A percentile compares a stretch with the other conserved stretches of the same genome.
Conservation (phyloP, 1,139 yeast genomes). For the Lodderomyces elongisporus region DNA sequence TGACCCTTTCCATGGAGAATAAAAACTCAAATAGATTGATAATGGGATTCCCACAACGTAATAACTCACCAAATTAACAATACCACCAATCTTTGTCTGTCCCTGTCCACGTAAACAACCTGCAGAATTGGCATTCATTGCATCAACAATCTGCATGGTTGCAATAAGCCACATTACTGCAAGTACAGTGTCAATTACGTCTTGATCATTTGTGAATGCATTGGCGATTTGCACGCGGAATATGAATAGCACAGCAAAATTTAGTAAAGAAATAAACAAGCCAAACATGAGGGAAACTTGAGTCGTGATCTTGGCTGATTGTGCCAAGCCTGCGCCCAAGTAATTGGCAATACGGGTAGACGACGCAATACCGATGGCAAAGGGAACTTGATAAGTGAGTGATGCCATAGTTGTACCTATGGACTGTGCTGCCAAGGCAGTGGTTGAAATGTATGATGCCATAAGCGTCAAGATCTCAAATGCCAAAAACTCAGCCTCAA, state of each 20-base stretch:
- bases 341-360: slow-evolving; percentile 57
- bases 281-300: slow-evolving; percentile 45
- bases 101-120: slow-evolving; percentile 61
- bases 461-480: slow-evolving; percentile 53
- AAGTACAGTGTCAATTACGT: slow-evolving; percentile 38
- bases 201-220: slow-evolving; percentile 37
- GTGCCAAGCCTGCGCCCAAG: slow-evolving; percentile 49
- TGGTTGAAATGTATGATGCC: slow-evolving; percentile 53
- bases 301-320: slow-evolving; percentile 43
- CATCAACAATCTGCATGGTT: slow-evolving; percentile 52
- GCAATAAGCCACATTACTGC: slow-evolving; percentile 50
- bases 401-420: slow-evolving; percentile 55
- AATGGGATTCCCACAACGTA: slow-evolving; percentile 52
- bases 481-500: slow-evolving; percentile 56
- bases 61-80: slow-evolving; percentile 48
- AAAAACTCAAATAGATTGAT: slow-evolving; percentile 45
- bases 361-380: slow-evolving; percentile 57
- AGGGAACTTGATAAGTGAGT: slow-evolving; percentile 48
- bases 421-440: slow-evolving; percentile 53
- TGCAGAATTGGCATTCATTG: slow-evolving; percentile 55
- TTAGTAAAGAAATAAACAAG: slow-evolving; percentile 33
- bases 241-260: slow-evolving; percentile 33
- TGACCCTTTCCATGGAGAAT: slow-evolving; percentile 38
- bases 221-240: slow-evolving; percentile 36
- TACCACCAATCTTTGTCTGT: slow-evolving; percentile 54